Base-by-base conservation (phyloP, 2,329 filamentous ascomycete species). In the Colletotrichum musicola region DNA sequence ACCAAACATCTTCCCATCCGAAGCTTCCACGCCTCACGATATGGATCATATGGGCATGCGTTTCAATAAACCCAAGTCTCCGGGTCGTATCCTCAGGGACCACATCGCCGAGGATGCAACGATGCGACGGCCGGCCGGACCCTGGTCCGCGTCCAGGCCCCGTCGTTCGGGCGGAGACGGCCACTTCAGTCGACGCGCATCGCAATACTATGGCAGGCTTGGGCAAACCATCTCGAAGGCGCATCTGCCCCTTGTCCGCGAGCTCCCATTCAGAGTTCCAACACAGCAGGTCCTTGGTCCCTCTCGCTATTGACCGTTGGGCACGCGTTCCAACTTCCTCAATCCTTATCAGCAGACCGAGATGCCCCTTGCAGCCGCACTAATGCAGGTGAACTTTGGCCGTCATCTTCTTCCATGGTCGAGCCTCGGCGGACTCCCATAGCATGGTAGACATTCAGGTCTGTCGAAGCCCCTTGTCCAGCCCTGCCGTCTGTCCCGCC, bases 291-390 rank as follows among this genome's bases (percentile, higher is more conserved):
- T 35, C 30, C 30, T 35, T 9, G 10, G 10, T 10, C 18, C 6
- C 25, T 27, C 46, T 55, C 22, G 42, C 50, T 16, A 6, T 51
- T 30, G 27, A 46, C 61, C 60, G 47, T 47, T 53, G 53, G 30
- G 42, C 57, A 42, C 59, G 10, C 62, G n/a, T 62, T 35, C 22
- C 22, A 22, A 22, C 22, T 22, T 22, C 22, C 2, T 25, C 30
- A 10, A 12, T 10, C 16, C 61, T 68, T 68, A 60, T 68, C 65
- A 55, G 54, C 20, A 35, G 30, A 27, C 14, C 27, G 7, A 16
- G 46, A 64, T 42, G 64, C 49, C 65, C 65, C 65, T 68, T 55
- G 65, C 62, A 68, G 49, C 49, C 18, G 35, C 65, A 61, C 65
- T 61, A 65, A 65, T 60, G 65, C 65, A 68, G 55, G 49, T 54